These are phyloP conservation scores for Talaromyces sp. DNA, from an alignment of 2,329 filamentous ascomycete species.

Conservation along the genomic window DNA sequence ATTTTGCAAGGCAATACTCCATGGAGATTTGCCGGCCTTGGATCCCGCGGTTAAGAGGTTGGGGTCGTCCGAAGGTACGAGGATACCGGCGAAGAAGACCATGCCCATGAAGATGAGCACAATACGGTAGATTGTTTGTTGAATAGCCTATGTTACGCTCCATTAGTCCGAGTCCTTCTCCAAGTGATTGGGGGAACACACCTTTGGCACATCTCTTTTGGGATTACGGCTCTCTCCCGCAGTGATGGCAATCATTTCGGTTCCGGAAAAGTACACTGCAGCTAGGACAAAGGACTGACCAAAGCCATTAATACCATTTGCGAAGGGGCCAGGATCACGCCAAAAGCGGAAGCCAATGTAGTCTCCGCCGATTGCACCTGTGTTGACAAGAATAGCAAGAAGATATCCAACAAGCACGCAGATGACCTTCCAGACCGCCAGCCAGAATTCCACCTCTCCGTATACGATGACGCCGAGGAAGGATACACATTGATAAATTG, in stretches of 20 bases:
- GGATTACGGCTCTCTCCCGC: conserved; percentile 55
- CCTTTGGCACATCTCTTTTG: conserved; percentile 62
- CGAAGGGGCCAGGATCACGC: conserved; percentile 23
- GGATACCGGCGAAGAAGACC: conserved; percentile 65
- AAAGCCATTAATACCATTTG: conserved; percentile 27
- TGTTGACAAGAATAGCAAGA: conserved; percentile 34
- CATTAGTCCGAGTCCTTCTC: background rate
- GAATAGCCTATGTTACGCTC: conserved; percentile 6
- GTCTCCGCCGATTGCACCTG: conserved; percentile 34
- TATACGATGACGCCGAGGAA: conserved; percentile 38
- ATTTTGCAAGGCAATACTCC: conserved; percentile 40
- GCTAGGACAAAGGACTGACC: conserved; percentile 37
- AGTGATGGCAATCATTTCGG: conserved; percentile 44
- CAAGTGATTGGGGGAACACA: background rate
- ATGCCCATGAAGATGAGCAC: conserved; percentile 53
- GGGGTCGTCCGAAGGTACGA: conserved; percentile 62
- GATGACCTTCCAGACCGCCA: conserved; percentile 35
- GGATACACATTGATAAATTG: conserved; percentile 28
- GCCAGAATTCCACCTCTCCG: conserved; percentile 46
- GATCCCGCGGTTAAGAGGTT: conserved; percentile 47
- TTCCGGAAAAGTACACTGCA: conserved; percentile 37
- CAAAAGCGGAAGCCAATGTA: conserved; percentile 38
- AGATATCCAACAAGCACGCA: conserved; percentile 33
- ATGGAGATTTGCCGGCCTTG: conserved; percentile 36
- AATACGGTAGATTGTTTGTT: conserved; percentile 67